phyloP scores from a whole-genome alignment of 2,329 filamentous ascomycete species.

The Penicillium decumbens region DNA sequence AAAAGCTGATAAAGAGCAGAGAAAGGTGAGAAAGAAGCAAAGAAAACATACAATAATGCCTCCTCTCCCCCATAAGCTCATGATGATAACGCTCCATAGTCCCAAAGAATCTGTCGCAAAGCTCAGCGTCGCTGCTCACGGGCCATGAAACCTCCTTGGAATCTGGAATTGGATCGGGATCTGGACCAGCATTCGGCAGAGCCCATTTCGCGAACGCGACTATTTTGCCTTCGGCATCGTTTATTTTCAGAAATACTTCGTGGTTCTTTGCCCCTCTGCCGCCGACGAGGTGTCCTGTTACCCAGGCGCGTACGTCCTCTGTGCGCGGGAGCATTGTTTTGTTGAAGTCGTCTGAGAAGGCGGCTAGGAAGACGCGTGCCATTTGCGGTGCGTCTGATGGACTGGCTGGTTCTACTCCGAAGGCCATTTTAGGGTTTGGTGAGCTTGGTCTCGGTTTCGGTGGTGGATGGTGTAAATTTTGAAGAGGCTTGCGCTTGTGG shows the following conservation, averaged over 20 bases:
- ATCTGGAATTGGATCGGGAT: conserved; percentile 1
- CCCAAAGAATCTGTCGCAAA: conserved; percentile 22
- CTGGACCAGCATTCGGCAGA: conserved; percentile 11
- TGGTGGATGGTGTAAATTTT: background rate
- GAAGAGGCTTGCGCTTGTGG: background rate
- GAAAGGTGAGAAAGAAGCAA: background rate
- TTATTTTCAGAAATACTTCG: conserved; percentile 15
- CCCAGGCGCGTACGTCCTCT: conserved; percentile 22
- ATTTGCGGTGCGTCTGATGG: conserved; percentile 17
- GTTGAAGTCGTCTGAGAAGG: conserved; percentile 23
- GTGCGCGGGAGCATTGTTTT: conserved; percentile 23
- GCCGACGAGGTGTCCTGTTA: conserved; percentile 5
- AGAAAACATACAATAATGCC: conserved; percentile 26
- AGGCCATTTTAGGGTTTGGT: conserved; percentile 9
- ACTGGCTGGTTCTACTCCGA: conserved; percentile 14
- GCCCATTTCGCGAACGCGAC: conserved; percentile 27
- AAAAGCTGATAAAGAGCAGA: background rate
- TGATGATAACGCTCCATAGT: conserved; percentile 16
- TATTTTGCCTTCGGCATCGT: conserved; percentile 8
- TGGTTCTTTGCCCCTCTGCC: background rate
- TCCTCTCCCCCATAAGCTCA: conserved; percentile 16
- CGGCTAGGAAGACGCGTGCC: conserved; percentile 20
- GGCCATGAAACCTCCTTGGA: conserved; percentile 13
- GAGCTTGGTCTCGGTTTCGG: background rate
- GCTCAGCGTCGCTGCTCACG: conserved; percentile 11